phyloP scores from a whole-genome alignment of 805 yeast genomes.

The Priceomyces carsonii region DNA sequence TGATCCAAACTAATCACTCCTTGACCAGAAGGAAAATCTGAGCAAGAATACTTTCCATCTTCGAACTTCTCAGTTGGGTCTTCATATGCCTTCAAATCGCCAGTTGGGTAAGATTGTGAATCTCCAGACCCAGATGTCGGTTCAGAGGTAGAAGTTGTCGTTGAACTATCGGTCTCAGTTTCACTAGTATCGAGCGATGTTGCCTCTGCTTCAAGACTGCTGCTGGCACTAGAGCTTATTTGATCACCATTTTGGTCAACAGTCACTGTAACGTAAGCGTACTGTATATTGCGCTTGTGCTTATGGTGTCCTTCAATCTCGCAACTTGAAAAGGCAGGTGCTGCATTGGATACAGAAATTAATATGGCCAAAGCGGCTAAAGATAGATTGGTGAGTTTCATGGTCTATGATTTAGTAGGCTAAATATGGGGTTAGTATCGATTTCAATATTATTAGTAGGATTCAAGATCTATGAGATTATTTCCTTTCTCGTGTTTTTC shows the following conservation, averaged over 20 bases:
- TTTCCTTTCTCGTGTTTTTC: not conserved
- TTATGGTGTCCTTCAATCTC: conserved; percentile 52
- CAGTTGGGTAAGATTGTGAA: conserved; percentile 35
- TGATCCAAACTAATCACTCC: conserved; percentile 68
- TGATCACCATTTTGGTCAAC: conserved; percentile 45
- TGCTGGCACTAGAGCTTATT: conserved; percentile 15
- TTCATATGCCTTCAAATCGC: conserved; percentile 52
- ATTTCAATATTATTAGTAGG: too few species aligned
- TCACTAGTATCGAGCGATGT: conserved; percentile 22
- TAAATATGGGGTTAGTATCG: too few species aligned
- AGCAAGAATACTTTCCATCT: conserved; percentile 73
- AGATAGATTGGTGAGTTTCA: conserved; percentile 16
- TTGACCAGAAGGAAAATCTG: conserved; percentile 73
- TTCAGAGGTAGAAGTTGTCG: conserved; percentile 25
- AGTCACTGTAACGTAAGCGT: conserved; percentile 43
- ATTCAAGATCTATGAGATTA: not conserved
- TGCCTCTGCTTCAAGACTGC: conserved; percentile 14
- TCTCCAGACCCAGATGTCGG: conserved; percentile 11
- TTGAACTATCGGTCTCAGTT: conserved; percentile 20
- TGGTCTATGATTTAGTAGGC: conserved; percentile 2
- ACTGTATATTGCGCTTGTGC: conserved; percentile 57
- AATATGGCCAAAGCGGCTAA: conserved; percentile 22
- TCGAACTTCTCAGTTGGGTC: conserved; percentile 62
- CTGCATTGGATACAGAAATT: conserved; percentile 9
- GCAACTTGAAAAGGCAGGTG: conserved; percentile 7